Base-by-base conservation (phyloP, 2,329 filamentous ascomycete genomes). In the Blastomyces gilchristii region DNA sequence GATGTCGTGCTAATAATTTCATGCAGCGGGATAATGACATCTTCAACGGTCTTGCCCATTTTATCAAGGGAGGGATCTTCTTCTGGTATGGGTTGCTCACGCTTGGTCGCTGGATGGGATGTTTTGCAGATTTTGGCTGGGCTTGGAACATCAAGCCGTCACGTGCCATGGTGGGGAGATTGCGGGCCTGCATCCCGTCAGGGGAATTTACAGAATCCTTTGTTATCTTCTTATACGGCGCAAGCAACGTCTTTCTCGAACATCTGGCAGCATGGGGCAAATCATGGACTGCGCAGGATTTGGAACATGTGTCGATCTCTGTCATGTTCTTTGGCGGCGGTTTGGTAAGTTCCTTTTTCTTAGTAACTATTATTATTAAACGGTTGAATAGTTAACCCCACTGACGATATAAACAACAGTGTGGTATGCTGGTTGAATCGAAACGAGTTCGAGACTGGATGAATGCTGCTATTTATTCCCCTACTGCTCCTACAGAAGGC, bases 301-400 rank as follows among this genome's bases (percentile, higher is more conserved):
- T 97, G 25, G 92, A 97, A 76, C 94, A 97, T 74, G 80, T 96
- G 57, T 93, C 91, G 14, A 97, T 97, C 70, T 92, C 93, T 0
- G 82, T 97, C 57, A 85, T 97, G 73, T 97, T 97, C 78, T 90
- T 97, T 66, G 93, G 93, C 62, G 93, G 92, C 68, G 93, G 94
- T 57, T 73, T 96, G 77, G 88, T 91, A 77, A 81, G 70, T 66
- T 25, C 0, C 8, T 34, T 3, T 2, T 37, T 39, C 12, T n/a
- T 3, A 4, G 28, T 8, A 28, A 6, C 56, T 31, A 31, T 31
- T 31, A 31, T 58, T 18, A 3, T 59, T 28, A 2, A 34, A 12
- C 16, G 41, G 25, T 22, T 34, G 18, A 34, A 47, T 31, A 34
- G 25, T 3, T 34, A 11, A 34, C 16, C 28, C 18, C 52, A 5